These are phyloP conservation scores for Pythium volutum DNA, from an alignment of 352 stramenopile genomes.

Conservation along the genomic window DNA sequence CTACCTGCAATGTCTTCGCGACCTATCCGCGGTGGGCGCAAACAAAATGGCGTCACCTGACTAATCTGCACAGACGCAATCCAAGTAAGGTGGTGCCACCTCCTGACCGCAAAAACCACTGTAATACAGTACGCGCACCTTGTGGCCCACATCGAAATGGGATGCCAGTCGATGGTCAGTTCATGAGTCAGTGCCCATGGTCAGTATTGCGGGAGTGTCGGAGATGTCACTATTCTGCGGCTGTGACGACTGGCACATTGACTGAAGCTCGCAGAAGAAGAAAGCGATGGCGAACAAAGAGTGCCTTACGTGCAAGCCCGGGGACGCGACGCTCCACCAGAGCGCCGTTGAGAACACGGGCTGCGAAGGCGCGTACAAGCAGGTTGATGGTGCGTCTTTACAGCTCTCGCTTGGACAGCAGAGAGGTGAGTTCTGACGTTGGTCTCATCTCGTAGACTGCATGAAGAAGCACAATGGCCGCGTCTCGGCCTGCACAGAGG, in stretches of 20 bases:
- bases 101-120: too few relatives aligned
- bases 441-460: slow-evolving; percentile 37
- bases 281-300: slow-evolving; percentile 52
- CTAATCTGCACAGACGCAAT: too few relatives aligned
- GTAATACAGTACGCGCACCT: too few relatives aligned
- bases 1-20: too few relatives aligned
- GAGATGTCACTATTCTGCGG: slow-evolving; percentile 1
- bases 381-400: slow-evolving; percentile 59
- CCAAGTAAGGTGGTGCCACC: too few relatives aligned
- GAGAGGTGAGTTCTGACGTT: too few relatives aligned
- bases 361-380: slow-evolving; percentile 61
- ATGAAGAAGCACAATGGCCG: slow-evolving; percentile 78
- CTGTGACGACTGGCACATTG: not conserved
- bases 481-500: slow-evolving; percentile 70
- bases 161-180: too few relatives aligned
- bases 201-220: not conserved
- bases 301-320: slow-evolving; percentile 71
- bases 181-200: too few relatives aligned
- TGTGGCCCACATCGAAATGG: too few relatives aligned
- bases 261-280: not conserved
- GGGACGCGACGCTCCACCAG: slow-evolving; percentile 61
- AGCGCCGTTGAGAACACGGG: slow-evolving; percentile 67
- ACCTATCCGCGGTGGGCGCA: too few relatives aligned
- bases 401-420: too few relatives aligned
- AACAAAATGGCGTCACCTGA: too few relatives aligned